A percentile compares a stretch with the other conserved stretches of the same genome.
phyloP scores from a whole-genome alignment of 108 stramenopile species.

The Nannochloropsis oceanica region DNA sequence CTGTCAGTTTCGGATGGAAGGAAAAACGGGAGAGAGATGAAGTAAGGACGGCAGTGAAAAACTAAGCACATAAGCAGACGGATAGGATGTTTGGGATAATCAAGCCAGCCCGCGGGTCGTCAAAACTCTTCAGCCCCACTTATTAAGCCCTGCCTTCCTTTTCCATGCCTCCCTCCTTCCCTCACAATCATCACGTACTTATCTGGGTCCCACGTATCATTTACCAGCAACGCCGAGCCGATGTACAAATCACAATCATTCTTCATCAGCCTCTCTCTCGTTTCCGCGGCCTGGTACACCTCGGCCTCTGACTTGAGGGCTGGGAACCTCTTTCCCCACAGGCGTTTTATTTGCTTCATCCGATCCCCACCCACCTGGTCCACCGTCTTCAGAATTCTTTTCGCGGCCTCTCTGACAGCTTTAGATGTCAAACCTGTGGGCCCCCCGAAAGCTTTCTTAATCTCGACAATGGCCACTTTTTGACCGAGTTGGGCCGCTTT shows the following conservation, averaged over 20 bases:
- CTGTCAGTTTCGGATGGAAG: background rate
- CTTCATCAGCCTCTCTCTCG: constrained; percentile 9
- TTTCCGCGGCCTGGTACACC: constrained; percentile 23
- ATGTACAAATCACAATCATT: constrained; percentile 20
- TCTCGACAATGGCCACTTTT: constrained; percentile 31
- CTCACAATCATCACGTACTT: background rate
- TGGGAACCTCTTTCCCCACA: constrained; percentile 20
- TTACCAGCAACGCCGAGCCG: constrained; percentile 12
- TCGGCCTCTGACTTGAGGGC: constrained; percentile 20
- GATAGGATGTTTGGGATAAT: too few relatives aligned
- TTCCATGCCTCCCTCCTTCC: too few relatives aligned
- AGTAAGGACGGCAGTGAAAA: too few relatives aligned
- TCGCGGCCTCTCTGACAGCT: constrained; percentile 32
- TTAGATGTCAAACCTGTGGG: constrained; percentile 36
- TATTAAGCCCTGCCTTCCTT: too few relatives aligned
- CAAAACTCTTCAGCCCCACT: too few relatives aligned
- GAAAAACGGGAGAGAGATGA: background rate
- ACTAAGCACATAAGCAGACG: too few relatives aligned
- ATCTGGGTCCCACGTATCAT: background rate
- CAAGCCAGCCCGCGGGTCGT: too few relatives aligned
- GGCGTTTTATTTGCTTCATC: constrained; percentile 10
- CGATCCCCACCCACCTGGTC: constrained; percentile 25
- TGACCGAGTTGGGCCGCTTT: constrained; percentile 28
- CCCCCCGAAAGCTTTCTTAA: constrained; percentile 32
- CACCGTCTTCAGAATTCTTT: constrained; percentile 17